Evolutionary conservation across 306 rosid species (phyloP).

Genomic region (Boehmeria nivea): DNA sequence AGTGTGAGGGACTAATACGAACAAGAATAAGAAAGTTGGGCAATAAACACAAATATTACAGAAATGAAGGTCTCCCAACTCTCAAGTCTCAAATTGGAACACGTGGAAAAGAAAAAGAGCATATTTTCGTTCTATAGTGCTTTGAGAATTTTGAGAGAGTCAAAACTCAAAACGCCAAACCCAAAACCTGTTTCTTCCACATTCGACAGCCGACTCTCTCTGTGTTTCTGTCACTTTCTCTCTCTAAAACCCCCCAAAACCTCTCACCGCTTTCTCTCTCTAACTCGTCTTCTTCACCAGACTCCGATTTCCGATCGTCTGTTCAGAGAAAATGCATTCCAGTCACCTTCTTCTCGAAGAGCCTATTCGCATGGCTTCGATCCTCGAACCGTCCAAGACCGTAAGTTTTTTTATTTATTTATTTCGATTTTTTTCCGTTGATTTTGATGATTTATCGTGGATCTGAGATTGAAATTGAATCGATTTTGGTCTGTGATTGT

Average conservation of each 20-base stretch:
- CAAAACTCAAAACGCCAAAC: not conserved
- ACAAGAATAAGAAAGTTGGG: not conserved
- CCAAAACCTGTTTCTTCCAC: not conserved
- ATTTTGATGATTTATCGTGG: not conserved
- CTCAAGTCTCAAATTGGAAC: not conserved
- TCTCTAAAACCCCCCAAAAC: not conserved
- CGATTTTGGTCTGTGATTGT: not conserved
- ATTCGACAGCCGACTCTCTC: not conserved
- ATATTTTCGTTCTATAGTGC: not conserved
- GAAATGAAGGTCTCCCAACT: not conserved
- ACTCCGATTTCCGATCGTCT: not conserved
- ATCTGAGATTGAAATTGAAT: slow-evolving; percentile 13
- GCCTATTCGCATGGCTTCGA: slow-evolving; percentile 91
- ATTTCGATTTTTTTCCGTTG: not conserved
- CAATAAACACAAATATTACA: not conserved
- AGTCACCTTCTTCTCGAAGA: slow-evolving; percentile 89
- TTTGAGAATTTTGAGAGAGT: not conserved
- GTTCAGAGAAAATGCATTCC: slow-evolving; percentile 70
- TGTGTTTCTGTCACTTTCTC: not conserved
- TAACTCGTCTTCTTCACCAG: not conserved
- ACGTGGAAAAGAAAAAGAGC: not conserved
- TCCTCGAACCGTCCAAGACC: slow-evolving; percentile 84
- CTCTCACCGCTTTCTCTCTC: slow-evolving; percentile 8
- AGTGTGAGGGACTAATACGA: not conserved
- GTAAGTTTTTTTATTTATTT: slow-evolving; percentile 32